Base-by-base conservation (phyloP, 192 early-diverging fungal genomes). In the Linnemannia elongata region DNA sequence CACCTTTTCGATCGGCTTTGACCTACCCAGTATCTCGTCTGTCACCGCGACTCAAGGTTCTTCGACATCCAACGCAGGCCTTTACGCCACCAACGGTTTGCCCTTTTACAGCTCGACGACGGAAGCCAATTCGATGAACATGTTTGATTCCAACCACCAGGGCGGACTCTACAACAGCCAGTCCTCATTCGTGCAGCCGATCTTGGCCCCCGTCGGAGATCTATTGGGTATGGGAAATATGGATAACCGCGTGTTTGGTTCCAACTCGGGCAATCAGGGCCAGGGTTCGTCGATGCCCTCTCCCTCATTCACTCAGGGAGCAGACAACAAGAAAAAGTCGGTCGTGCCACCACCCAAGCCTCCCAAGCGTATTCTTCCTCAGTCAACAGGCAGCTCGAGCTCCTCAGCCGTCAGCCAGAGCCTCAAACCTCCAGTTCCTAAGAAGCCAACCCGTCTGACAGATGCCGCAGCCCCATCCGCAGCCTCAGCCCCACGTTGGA, bases 361-460 rank as follows among this genome's bases (percentile, higher is more conserved):
- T 10, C 84, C 84, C 12, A 86, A 86, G 44, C 78, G 84, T 24
- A 77, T 86, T 44, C 70, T 86, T 12, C 79, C 84, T 5, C 84
- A 86, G 54, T 86, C 84, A 8, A 86, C 84, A 20, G 84, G 84
- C 47, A 86, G 84, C 60, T 86, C 84, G n/a, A 86, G 84, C 69
- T 86, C 84, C 7, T 86, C 84, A 1, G 15, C 42, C 7, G 60
- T 81, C 12, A 86, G 84, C 52, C 84, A 86, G 57, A 81, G 79
- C 45, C 20, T 76, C 3, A 86, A 86, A 24, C 84, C 84, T 1
- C 84, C 84, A 42, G 84, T 86, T 3, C 84, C 84, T 35, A 86
- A 86, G 71, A 86, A 86, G 39, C 84, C 84, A 3, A 36, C 71
- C 12, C 68, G 84, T 27, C 39, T 86, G 75, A 74, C 39, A 12